Evolutionary conservation across 2,329 filamentous ascomycete genomes (phyloP).

Genomic region (Biscogniauxia sp.): DNA sequence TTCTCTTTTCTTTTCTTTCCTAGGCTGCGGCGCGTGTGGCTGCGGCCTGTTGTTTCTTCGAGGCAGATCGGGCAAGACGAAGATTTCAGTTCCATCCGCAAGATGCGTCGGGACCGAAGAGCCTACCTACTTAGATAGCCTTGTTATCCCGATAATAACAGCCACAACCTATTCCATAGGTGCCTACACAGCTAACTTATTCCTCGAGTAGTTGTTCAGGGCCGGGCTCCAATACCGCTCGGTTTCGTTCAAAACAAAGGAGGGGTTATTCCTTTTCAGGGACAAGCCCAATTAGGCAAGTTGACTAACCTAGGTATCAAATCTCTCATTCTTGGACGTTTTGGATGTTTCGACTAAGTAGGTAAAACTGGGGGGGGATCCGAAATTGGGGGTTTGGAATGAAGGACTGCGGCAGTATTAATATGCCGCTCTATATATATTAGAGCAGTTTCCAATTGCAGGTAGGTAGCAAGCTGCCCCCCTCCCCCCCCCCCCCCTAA

Average conservation of each 20-base stretch:
- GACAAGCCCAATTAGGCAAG: conserved; percentile 29
- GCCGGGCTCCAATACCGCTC: conserved; percentile 17
- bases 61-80: neutral
- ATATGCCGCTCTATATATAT: neutral
- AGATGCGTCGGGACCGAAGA: neutral
- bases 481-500: no score
- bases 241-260: conserved; percentile 2
- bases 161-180: no score
- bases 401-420: conserved; percentile 28
- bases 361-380: conserved; percentile 25
- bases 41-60: neutral
- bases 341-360: conserved; percentile 31
- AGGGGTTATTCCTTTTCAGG: conserved; percentile 5
- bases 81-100: neutral
- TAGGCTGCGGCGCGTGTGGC: neutral
- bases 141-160: neutral
- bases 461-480: neutral
- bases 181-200: neutral
- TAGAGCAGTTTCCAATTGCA: neutral
- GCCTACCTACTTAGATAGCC: neutral
- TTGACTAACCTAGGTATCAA: conserved; percentile 16
- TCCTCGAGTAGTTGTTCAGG: conserved; percentile 12
- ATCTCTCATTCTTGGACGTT: conserved; percentile 27
- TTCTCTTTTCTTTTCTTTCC: neutral
- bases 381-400: conserved; percentile 29